phyloP scores from a whole-genome alignment of 2,329 filamentous ascomycete species.

The Chrysoporthe deuterocubensis region DNA sequence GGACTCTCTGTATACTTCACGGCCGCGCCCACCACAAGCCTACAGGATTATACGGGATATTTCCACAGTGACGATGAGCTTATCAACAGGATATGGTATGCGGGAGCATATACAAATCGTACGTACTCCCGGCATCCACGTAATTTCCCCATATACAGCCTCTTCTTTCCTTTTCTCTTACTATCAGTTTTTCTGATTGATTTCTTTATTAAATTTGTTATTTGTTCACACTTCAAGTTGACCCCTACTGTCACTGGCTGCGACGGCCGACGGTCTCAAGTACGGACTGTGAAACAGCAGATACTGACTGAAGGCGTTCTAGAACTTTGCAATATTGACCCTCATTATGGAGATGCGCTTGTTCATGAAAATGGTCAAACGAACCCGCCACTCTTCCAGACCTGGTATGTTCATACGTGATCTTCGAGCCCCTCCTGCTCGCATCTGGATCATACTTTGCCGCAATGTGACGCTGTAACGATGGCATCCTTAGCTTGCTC shows the following conservation, averaged over 20 bases:
- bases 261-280: neutral
- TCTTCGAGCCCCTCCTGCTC: too few relatives aligned
- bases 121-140: neutral
- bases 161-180: neutral
- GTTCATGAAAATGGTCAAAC: conserved; percentile 37
- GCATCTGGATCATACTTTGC: conserved; percentile 20
- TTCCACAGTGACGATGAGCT: conserved; percentile 55
- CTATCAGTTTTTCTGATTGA: neutral
- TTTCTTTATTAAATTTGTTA: neutral
- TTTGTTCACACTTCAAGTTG: neutral
- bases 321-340: conserved; percentile 41
- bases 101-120: conserved; percentile 55
- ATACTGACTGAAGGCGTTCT: conserved; percentile 30
- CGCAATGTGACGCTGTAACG: conserved; percentile 19
- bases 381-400: conserved; percentile 12
- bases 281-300: neutral
- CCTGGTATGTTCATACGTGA: conserved; percentile 15
- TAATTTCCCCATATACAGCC: too few relatives aligned
- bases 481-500: too few relatives aligned
- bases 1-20: conserved; percentile 46
- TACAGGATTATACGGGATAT: conserved; percentile 56
- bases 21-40: conserved; percentile 47
- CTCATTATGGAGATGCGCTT: conserved; percentile 39
- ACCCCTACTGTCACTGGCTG: too few relatives aligned
- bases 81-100: conserved; percentile 61